phyloP scores from a whole-genome alignment of 2,329 filamentous ascomycete genomes.

The Cytospora chrysosperma region DNA sequence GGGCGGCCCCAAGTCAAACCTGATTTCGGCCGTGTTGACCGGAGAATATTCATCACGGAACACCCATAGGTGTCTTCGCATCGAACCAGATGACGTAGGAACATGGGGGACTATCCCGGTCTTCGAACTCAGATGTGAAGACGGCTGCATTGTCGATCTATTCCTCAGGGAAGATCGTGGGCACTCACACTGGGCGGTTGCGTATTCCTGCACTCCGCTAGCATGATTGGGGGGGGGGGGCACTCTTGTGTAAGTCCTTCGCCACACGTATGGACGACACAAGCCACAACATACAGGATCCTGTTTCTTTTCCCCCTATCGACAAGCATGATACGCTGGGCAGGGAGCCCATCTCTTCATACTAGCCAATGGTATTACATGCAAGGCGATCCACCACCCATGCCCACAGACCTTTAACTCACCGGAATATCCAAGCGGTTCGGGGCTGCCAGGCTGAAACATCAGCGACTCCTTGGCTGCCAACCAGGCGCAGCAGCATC shows the following conservation, averaged over 20 bases:
- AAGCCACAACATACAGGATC: constrained; percentile 26
- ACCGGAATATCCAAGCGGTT: neutral
- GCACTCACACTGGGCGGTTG: neutral
- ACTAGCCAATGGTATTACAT: constrained; percentile 24
- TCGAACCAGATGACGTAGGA: constrained; percentile 19
- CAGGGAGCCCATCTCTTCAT: neutral
- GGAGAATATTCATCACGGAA: constrained; percentile 2
- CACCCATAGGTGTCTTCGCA: constrained; percentile 1
- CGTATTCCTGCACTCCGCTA: neutral
- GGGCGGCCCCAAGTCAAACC: neutral
- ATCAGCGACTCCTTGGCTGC: neutral
- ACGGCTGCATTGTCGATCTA: constrained; percentile 14
- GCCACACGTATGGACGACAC: constrained; percentile 21
- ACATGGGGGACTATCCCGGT: neutral
- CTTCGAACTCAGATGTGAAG: neutral
- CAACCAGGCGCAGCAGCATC: constrained; percentile 13
- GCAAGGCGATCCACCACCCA: constrained; percentile 7
- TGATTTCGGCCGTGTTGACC: neutral
- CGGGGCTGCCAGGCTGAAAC: constrained; percentile 10
- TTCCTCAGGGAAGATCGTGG: constrained; percentile 7
- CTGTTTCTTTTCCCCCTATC: constrained; percentile 23
- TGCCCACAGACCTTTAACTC: constrained; percentile 1
- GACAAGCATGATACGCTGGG: constrained; percentile 20
- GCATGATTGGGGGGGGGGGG: neutral
- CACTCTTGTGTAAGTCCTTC: constrained; percentile 23